Evolutionary conservation across 2,329 filamentous ascomycete genomes (phyloP).

Genomic region (Xylaria sp.): DNA sequence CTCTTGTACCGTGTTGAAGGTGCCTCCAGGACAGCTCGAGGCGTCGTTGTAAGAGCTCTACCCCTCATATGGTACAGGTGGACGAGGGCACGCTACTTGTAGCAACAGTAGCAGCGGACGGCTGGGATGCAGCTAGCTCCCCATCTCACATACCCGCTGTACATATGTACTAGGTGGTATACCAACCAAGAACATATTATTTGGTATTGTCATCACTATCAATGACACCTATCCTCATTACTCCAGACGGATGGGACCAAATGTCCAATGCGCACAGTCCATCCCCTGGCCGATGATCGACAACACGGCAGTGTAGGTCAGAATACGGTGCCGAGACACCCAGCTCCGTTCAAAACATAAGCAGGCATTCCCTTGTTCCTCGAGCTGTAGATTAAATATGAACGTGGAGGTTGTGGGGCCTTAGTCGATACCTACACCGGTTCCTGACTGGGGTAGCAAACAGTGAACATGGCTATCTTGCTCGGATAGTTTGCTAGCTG

Average conservation of each 20-base stretch:
- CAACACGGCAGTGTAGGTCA: constrained; percentile 22
- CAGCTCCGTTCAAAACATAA: not conserved
- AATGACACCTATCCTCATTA: constrained; percentile 2
- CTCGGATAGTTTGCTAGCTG: too few relatives aligned
- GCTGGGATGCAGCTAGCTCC: constrained; percentile 20
- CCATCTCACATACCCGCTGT: constrained; percentile 32
- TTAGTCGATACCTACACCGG: too few relatives aligned
- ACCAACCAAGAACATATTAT: constrained; percentile 19
- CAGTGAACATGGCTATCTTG: too few relatives aligned
- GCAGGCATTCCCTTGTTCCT: not conserved
- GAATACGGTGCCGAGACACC: not conserved
- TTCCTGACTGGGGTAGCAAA: too few relatives aligned
- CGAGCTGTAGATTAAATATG: not conserved
- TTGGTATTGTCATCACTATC: not conserved
- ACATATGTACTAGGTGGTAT: constrained; percentile 18
- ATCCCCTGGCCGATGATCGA: constrained; percentile 30
- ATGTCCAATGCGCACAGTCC: constrained; percentile 19
- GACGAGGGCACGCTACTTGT: not conserved
- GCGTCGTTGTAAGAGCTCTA: not conserved
- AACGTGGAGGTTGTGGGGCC: too few relatives aligned
- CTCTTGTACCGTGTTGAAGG: not conserved
- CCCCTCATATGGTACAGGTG: constrained; percentile 2
- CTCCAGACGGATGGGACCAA: constrained; percentile 30
- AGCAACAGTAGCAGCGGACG: not conserved
- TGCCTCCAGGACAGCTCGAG: not conserved